Evolutionary conservation across 148 eudicot genomes (phyloP), one percentile per base, ranked within the genome.

Genomic region (Salicornia ramosissima): DNA sequence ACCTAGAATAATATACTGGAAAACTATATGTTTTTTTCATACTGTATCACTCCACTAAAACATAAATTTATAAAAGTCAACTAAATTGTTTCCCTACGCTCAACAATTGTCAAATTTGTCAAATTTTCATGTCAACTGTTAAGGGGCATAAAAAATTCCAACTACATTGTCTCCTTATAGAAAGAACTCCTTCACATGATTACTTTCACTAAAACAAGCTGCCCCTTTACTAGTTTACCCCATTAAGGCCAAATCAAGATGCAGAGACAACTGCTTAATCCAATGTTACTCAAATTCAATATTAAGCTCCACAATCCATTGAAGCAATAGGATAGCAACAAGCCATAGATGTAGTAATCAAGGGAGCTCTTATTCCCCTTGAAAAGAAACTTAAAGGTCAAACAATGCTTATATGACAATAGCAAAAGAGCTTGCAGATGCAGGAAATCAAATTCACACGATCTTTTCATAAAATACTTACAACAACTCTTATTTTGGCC

Each of bases 401-500:
- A 36, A 36, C 40, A 36, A 4, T 36, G 8, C 22, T 49, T 49
- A 49, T n/a, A 10, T 12, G 29, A 12, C 9, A 22, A 62, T 39
- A 36, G 47, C 65, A 62, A 3, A 39, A 36, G 65, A 36, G 21
- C 21, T 34, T 24, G 10, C 31, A 36, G 47, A 39, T 10, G 64
- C 14, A 36, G 43, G n/a, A 42, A 46, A 47, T 7, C 42, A 34
- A 42, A 39, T 60, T 24, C 28, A 12, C 13, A 29, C 60, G 25
- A 11, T 40, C 53, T 57, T 7, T 24, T 42, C 52, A 70, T 28
- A 45, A n/a, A 49, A 39, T 42, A 76, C 85, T 79, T 87, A 94
- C 99, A 88, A 94, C 97, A 50, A 94, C 99, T 90, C 88, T 94
- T 74, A 94, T 84, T 79, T 94, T 94, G 66, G 99, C 97, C 80